phyloP scores from a whole-genome alignment of 192 early-diverging fungal genomes.

The Dissophora ornata region DNA sequence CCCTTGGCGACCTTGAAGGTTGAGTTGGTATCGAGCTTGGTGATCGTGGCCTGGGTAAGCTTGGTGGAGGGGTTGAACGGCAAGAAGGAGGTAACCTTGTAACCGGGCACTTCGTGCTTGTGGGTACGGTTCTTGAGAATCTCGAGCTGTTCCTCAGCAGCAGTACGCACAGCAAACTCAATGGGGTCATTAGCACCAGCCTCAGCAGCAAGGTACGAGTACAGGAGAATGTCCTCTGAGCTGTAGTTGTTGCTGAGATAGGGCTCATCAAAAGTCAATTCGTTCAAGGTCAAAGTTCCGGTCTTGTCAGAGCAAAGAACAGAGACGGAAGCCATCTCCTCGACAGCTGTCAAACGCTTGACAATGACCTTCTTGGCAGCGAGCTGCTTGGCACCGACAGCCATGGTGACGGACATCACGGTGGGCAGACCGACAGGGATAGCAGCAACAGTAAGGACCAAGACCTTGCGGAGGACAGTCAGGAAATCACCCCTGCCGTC shows the following conservation, averaged over 20 bases:
- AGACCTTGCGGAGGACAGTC: conserved; percentile 72
- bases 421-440: conserved; percentile 90
- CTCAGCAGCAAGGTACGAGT: conserved; percentile 82
- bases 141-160: no score
- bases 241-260: conserved; percentile 72
- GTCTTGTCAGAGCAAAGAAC: no score
- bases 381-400: conserved; percentile 87
- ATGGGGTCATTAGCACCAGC: conserved; percentile 88
- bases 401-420: no score
- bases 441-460: conserved; percentile 89
- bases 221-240: conserved; percentile 82
- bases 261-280: conserved; percentile 89
- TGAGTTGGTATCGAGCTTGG: conserved; percentile 72
- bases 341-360: no score
- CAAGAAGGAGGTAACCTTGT: conserved; percentile 85
- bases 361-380: conserved; percentile 93
- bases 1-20: conserved; percentile 93
- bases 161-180: conserved; percentile 84
- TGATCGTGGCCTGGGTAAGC: conserved; percentile 86
- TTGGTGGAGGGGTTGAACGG: conserved; percentile 88
- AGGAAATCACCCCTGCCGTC: conserved; percentile 63
- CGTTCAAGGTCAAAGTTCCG: conserved; percentile 88
- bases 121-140: conserved; percentile 65
- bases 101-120: conserved; percentile 85
- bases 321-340: no score